Conservation (phyloP, 768 basidiomycete species). For the Russula sp. region DNA sequence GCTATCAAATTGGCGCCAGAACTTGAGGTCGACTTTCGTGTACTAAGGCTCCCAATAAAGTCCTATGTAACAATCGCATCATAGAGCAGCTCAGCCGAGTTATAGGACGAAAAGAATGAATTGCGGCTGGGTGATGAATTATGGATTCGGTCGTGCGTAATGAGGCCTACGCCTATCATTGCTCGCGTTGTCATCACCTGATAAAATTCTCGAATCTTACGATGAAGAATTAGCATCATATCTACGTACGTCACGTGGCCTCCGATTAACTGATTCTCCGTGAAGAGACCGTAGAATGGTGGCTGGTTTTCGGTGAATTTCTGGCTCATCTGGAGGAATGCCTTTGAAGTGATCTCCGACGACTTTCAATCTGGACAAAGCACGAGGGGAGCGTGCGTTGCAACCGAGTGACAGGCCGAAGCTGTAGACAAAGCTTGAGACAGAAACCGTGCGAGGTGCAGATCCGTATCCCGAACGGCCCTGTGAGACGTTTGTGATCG, state of each 20-base stretch:
- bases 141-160: background rate
- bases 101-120: slow-evolving; percentile 35
- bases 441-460: slow-evolving; percentile 32
- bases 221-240: background rate
- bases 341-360: slow-evolving; percentile 36
- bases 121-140: slow-evolving; percentile 29
- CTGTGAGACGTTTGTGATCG: slow-evolving; percentile 5
- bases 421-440: slow-evolving; percentile 37
- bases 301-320: slow-evolving; percentile 16
- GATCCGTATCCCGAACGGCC: slow-evolving; percentile 20
- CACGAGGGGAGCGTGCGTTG: slow-evolving; percentile 37
- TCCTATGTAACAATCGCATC: slow-evolving; percentile 34
- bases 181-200: no score
- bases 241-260: slow-evolving; percentile 33
- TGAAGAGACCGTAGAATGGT: slow-evolving; percentile 21
- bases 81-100: slow-evolving; percentile 37
- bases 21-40: slow-evolving; percentile 34
- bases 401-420: slow-evolving; percentile 34
- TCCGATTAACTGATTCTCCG: slow-evolving; percentile 27
- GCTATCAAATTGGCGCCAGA: slow-evolving; percentile 30
- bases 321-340: slow-evolving; percentile 36
- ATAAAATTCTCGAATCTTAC: no score
- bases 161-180: no score
- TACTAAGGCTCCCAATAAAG: slow-evolving; percentile 24
- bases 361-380: slow-evolving; percentile 33